Evolutionary conservation across 176 grass and related monocot genomes (phyloP).

Genomic region (Eleusine coracana): DNA sequence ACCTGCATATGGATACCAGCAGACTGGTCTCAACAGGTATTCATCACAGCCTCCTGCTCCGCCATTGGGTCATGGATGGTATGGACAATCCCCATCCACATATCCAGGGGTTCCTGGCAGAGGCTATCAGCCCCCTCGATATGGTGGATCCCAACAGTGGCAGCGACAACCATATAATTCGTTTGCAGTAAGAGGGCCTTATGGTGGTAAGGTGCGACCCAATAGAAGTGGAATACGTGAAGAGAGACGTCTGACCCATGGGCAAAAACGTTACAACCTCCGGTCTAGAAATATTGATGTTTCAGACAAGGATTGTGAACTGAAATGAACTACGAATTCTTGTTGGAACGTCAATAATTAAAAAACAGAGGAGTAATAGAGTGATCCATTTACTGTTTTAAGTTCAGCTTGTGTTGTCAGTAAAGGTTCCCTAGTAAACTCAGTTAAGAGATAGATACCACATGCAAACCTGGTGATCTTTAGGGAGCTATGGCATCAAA

Average conservation of each 20-base stretch:
- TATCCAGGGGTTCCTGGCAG: conserved; percentile 32
- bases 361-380: neutral
- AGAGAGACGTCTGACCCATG: no score
- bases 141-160: conserved; percentile 39
- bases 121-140: conserved; percentile 42
- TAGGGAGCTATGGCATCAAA: conserved; percentile 17
- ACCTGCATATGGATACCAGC: conserved; percentile 51
- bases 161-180: conserved; percentile 34
- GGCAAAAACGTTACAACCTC: no score
- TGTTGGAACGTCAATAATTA: no score
- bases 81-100: conserved; percentile 38
- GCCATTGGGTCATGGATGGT: conserved; percentile 46
- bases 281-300: no score
- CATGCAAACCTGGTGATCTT: conserved; percentile 20
- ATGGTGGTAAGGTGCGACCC: conserved; percentile 27
- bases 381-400: neutral
- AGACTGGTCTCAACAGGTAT: conserved; percentile 39
- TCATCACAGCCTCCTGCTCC: conserved; percentile 40
- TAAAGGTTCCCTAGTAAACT: conserved; percentile 10
- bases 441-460: neutral
- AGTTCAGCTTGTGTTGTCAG: neutral
- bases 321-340: no score
- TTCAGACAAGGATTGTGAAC: no score
- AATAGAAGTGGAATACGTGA: neutral
- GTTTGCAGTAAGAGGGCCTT: conserved; percentile 38